phyloP scores from a whole-genome alignment of 352 stramenopile genomes.

The Pilasporangium apinafurcum region DNA sequence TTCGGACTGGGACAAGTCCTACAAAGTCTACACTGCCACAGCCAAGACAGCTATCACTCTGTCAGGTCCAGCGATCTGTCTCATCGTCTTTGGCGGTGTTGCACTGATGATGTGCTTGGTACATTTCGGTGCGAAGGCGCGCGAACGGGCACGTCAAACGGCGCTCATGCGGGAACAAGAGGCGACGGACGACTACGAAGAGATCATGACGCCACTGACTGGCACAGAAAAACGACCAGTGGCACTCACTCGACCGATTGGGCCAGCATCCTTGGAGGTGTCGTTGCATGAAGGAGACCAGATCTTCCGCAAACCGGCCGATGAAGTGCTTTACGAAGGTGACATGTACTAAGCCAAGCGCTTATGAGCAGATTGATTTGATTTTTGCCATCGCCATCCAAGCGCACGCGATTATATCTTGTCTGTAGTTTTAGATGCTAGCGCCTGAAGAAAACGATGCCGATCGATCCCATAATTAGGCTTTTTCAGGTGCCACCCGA shows the following conservation, averaged over 20 bases:
- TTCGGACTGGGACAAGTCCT: conserved; percentile 70
- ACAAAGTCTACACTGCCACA: conserved; percentile 59
- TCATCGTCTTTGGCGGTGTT: conserved; percentile 81
- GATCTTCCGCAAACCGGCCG: conserved; percentile 82
- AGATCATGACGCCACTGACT: conserved; percentile 88
- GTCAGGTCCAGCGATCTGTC: conserved; percentile 62
- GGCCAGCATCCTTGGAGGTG: conserved; percentile 59
- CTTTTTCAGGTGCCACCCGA: not conserved
- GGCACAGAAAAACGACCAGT: conserved; percentile 55
- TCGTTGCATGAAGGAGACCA: conserved; percentile 84
- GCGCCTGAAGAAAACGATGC: not conserved
- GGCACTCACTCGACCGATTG: conserved; percentile 57
- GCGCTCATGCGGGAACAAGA: conserved; percentile 86
- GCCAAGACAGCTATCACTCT: conserved; percentile 41
- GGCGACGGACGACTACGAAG: conserved; percentile 85
- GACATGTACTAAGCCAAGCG: conserved; percentile 78
- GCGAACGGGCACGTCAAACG: conserved; percentile 73
- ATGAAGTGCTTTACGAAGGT: conserved; percentile 84
- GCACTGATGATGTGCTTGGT: conserved; percentile 72
- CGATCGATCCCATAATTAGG: conserved; percentile 3
- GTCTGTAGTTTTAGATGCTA: conserved; percentile 14
- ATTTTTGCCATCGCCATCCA: conserved; percentile 11
- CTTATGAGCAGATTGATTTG: not conserved
- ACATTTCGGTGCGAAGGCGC: conserved; percentile 80
- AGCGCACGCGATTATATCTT: conserved; percentile 29